A percentile compares a stretch with the other conserved stretches of the same genome.
phyloP scores from a whole-genome alignment of 345 rosid genomes.

The Syzygium jambos region DNA sequence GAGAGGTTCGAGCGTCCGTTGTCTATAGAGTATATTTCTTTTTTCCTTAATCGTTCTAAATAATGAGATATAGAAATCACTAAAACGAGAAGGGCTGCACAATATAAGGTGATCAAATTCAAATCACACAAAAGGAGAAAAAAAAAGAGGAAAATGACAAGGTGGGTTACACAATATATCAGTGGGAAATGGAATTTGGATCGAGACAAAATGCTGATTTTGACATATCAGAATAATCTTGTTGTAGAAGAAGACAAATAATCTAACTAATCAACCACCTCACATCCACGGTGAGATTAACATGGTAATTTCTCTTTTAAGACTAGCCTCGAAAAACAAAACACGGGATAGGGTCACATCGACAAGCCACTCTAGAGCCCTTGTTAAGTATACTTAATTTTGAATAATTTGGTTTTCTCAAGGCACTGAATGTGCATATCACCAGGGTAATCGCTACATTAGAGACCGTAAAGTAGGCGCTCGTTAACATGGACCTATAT shows the following conservation, averaged over 20 bases:
- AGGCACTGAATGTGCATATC: not conserved
- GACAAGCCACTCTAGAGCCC: fast-evolving
- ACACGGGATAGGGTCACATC: fast-evolving
- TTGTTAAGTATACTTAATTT: not conserved
- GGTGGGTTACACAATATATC: not conserved
- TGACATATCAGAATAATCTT: fast-evolving
- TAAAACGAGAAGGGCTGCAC: not conserved
- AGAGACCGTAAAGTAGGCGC: not conserved
- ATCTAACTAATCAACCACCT: not conserved
- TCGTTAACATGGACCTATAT: not conserved
- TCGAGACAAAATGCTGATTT: not conserved
- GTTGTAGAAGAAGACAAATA: not conserved
- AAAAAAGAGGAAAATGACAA: not conserved
- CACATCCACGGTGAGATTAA: not conserved
- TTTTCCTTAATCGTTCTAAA: not conserved
- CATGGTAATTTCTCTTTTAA: not conserved
- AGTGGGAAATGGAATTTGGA: not conserved
- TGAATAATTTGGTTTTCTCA: not conserved
- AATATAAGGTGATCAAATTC: not conserved
- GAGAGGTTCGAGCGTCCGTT: not conserved
- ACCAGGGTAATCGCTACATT: not conserved
- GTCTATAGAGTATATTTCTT: not conserved
- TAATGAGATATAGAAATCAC: not conserved
- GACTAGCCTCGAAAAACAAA: fast-evolving
- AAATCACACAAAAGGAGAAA: too few species aligned